Percentiles rank a stretch among this genome's conserved stretches.
Evolutionary conservation across 495 filamentous ascomycete genomes (phyloP).

Genomic region (Oidiodendron maius): DNA sequence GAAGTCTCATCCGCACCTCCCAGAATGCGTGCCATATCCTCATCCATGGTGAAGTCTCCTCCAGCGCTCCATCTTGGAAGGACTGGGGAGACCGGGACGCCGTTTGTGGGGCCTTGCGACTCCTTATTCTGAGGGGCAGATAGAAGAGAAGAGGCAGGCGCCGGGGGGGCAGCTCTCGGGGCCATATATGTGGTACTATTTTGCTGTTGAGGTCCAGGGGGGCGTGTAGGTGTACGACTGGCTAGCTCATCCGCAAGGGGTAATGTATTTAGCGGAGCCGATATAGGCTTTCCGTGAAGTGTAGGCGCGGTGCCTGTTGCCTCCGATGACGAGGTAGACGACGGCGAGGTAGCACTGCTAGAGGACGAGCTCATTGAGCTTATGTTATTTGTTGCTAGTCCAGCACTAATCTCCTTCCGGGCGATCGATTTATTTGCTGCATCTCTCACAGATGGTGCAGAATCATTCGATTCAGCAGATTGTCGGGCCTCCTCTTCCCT

Average conservation of each 20-base stretch:
- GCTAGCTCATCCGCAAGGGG: conserved; percentile 15
- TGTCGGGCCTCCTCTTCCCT: conserved; percentile 39
- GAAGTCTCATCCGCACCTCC: conserved; percentile 61
- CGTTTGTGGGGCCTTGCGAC: conserved; percentile 41
- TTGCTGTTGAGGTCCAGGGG: conserved; percentile 33
- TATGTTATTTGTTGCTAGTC: conserved; percentile 12
- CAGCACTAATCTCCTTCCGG: conserved; percentile 37
- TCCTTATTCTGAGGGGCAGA: conserved; percentile 42
- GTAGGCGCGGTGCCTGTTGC: conserved; percentile 19
- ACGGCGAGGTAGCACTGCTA: conserved; percentile 19
- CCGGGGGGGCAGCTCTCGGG: conserved; percentile 54
- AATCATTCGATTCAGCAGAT: conserved; percentile 31
- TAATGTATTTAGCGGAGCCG: conserved; percentile 16
- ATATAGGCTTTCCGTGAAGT: conserved; percentile 36
- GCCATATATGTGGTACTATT: conserved; percentile 54
- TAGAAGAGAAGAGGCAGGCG: conserved; percentile 43
- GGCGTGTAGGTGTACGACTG: conserved; percentile 17
- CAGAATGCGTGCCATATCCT: conserved; percentile 80
- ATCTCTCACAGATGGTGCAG: conserved; percentile 17
- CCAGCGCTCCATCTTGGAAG: conserved; percentile 67
- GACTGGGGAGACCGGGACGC: conserved; percentile 52
- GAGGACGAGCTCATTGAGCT: conserved; percentile 17
- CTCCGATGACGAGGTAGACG: conserved; percentile 21
- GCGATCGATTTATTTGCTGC: conserved; percentile 33
- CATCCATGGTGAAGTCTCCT: conserved; percentile 82